A percentile compares a stretch with the other conserved stretches of the same genome.
These are phyloP conservation scores for Ceratopteris richardii DNA, from an alignment of 75 land plant species.

Conservation along the genomic window DNA sequence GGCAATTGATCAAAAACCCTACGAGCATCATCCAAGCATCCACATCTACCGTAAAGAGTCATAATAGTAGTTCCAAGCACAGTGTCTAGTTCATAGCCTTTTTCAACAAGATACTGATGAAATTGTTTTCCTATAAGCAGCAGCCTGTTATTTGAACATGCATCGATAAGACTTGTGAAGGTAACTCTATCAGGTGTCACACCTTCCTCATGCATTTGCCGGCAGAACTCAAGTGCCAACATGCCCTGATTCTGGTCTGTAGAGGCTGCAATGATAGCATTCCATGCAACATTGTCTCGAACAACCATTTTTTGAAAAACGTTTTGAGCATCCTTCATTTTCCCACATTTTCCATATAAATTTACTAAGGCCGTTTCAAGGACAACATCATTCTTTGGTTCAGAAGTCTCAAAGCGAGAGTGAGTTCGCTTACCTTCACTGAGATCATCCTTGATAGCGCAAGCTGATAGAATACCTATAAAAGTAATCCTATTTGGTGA, in stretches of 20 bases:
- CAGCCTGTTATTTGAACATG: background rate
- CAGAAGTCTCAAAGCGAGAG: background rate
- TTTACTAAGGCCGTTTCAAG: conserved; percentile 4
- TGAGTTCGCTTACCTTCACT: conserved; percentile 8
- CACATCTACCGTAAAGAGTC: conserved; percentile 7
- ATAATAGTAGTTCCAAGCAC: conserved; percentile 19
- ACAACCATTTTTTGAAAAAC: conserved; percentile 12
- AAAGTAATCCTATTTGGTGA: conserved; percentile 18
- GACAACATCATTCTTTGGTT: background rate
- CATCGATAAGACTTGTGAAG: conserved; percentile 3
- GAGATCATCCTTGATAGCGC: background rate
- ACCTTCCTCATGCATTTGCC: background rate
- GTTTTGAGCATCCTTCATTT: conserved; percentile 6
- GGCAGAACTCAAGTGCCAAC: background rate
- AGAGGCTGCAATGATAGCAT: conserved; percentile 9
- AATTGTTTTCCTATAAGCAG: background rate
- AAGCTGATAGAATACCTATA: conserved; percentile 10
- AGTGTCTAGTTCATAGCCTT: background rate
- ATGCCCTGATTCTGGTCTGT: background rate
- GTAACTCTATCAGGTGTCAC: conserved; percentile 2
- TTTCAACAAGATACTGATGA: background rate
- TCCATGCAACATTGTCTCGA: conserved; percentile 14
- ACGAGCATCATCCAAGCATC: conserved; percentile 11
- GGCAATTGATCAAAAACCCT: conserved; percentile 26
- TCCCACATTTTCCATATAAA: conserved; percentile 18